Evolutionary conservation across 2,329 filamentous ascomycete species (phyloP).

Genomic region (Purpureocillium lavendulum): DNA sequence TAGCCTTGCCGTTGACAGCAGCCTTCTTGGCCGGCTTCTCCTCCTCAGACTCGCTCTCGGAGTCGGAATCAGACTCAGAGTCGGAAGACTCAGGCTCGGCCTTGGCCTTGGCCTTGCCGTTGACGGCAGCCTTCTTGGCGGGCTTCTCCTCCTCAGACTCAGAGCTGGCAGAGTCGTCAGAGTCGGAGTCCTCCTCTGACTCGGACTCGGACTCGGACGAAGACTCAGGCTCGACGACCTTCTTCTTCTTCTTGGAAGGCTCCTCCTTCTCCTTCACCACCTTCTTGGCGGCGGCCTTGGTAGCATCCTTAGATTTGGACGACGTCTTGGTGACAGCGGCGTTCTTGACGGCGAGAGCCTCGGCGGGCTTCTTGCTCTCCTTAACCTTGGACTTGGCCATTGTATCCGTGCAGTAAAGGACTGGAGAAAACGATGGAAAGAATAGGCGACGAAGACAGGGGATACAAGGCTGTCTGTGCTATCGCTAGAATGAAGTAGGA

Average conservation of each 20-base stretch:
- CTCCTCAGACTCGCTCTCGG: constrained; percentile 24
- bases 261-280: constrained; percentile 34
- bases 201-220: constrained; percentile 24
- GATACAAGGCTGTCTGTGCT: background rate
- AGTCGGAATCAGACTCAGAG: constrained; percentile 13
- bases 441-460: background rate
- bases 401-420: constrained; percentile 21
- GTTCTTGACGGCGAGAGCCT: constrained; percentile 51
- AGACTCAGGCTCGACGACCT: constrained; percentile 33
- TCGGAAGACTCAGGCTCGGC: constrained; percentile 19
- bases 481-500: too few relatives aligned
- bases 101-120: constrained; percentile 20
- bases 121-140: constrained; percentile 24
- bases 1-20: constrained; percentile 15
- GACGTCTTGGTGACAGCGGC: constrained; percentile 60
- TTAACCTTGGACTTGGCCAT: constrained; percentile 62
- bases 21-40: constrained; percentile 17
- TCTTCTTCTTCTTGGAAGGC: constrained; percentile 40
- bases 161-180: constrained; percentile 17
- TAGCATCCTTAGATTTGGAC: constrained; percentile 54
- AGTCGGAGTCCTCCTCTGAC: constrained; percentile 21
- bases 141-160: constrained; percentile 14
- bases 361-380: constrained; percentile 40
- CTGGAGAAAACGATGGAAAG: background rate
- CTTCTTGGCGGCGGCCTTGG: constrained; percentile 51